A percentile compares a stretch with the other conserved stretches of the same genome.
Conservation (phyloP, 768 basidiomycete species). For the Boletales sp. region DNA sequence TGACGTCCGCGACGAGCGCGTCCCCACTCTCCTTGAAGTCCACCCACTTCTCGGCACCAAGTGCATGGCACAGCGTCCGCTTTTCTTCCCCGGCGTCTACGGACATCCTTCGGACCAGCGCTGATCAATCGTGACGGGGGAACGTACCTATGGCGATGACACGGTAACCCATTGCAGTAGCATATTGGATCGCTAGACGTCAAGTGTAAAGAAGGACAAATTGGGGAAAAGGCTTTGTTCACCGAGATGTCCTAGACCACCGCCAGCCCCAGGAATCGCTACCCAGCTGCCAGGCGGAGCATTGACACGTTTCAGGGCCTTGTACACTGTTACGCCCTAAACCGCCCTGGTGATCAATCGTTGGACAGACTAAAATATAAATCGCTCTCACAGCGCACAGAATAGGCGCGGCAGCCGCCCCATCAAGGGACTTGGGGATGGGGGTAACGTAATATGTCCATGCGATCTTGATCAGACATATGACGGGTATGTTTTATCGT, state of each 20-base stretch:
- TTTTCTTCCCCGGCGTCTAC: constrained; percentile 44
- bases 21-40: constrained; percentile 44
- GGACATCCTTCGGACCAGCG: not conserved
- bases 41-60: constrained; percentile 42
- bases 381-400: constrained; percentile 35
- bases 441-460: constrained; percentile 41
- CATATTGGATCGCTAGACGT: constrained; percentile 43
- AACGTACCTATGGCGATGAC: constrained; percentile 41
- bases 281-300: constrained; percentile 37
- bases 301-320: constrained; percentile 38
- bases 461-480: constrained; percentile 26
- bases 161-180: constrained; percentile 38
- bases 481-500: not conserved
- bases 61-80: constrained; percentile 30
- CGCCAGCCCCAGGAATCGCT: constrained; percentile 37
- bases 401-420: constrained; percentile 41
- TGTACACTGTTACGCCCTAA: constrained; percentile 45
- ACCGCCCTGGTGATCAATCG: not conserved
- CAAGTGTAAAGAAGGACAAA: not conserved
- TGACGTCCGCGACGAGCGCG: constrained; percentile 35
- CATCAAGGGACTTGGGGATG: constrained; percentile 39
- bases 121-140: not conserved
- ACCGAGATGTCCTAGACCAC: constrained; percentile 43
- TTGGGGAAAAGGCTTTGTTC: not conserved
- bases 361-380: not conserved